A percentile compares a stretch with the other conserved stretches of the same genome.
Conservation (phyloP, 192 early-diverging fungal species). For the Phlyctochytrium planicorne region DNA sequence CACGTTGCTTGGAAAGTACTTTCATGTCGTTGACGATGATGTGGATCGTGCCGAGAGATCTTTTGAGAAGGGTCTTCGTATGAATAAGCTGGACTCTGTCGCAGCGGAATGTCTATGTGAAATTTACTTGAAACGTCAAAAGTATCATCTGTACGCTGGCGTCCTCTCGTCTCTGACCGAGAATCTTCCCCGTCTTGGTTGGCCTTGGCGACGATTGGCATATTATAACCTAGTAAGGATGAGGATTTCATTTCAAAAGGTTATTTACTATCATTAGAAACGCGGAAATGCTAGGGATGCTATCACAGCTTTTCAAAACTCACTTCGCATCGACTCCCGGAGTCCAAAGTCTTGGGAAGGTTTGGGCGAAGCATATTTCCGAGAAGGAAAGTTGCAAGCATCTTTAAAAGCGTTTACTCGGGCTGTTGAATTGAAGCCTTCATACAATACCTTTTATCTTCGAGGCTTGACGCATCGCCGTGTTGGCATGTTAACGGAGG, state of each 20-base stretch:
- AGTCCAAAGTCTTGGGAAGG: constrained; percentile 55
- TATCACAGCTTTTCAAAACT: constrained; percentile 68
- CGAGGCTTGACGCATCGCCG: constrained; percentile 27
- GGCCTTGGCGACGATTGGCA: constrained; percentile 81
- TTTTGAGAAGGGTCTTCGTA: constrained; percentile 72
- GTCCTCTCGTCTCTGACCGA: constrained; percentile 47
- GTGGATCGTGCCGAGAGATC: constrained; percentile 72
- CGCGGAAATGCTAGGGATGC: constrained; percentile 27
- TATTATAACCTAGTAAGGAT: constrained; percentile 70
- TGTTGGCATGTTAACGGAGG: constrained; percentile 35
- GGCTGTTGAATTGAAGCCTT: constrained; percentile 60
- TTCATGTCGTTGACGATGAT: constrained; percentile 66
- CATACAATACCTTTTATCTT: constrained; percentile 24
- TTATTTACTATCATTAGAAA: constrained; percentile 16
- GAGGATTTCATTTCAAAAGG: not conserved
- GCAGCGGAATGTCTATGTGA: constrained; percentile 65
- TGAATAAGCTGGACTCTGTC: constrained; percentile 66
- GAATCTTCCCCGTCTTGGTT: constrained; percentile 50
- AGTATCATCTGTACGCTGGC: constrained; percentile 45
- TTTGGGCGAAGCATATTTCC: constrained; percentile 44
- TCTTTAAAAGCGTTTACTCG: constrained; percentile 74
- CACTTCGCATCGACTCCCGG: constrained; percentile 69
- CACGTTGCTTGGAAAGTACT: constrained; percentile 80
- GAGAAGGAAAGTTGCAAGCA: constrained; percentile 77
- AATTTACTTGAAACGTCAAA: constrained; percentile 54